Evolutionary conservation across 1,284 basidiomycete genomes (phyloP), one percentile per base, ranked within the genome.

Genomic region (Apiotrichum gracile): DNA sequence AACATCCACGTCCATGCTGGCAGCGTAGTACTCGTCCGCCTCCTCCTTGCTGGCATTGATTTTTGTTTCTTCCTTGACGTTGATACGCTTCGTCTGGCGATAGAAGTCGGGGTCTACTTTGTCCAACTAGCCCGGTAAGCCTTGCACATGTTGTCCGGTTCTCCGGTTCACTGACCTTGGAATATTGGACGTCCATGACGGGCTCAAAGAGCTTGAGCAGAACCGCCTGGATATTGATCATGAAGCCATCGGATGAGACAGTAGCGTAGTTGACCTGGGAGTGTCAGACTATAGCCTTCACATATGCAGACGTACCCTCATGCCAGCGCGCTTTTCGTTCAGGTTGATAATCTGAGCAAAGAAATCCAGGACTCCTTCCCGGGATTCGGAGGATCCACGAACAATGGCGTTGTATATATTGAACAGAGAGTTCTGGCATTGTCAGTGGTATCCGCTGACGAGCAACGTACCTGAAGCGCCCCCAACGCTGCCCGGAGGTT

Each of bases 181-280:
- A 84, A 66, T 86, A 94, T 51, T 82, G 83, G 0, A 88, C 84
- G 71, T 98, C 94, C 81, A 97, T 91, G 69, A 98, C 97, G 0
- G 96, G 96, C 62, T 92, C 90, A n/a, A 91, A 87, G 63, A 99
- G 89, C 21, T 85, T 83, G 39, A 93, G 78, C 24, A 97, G 75
- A 19, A 96, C 78, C 35, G 82, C 82, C 66, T 93, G 89, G 37
- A 94, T 65, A 65, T 97, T 98, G 57, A 90, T 82, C 86, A 97
- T 89, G 75, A 91, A 97, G 47, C 88, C 86, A 68, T 99, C 94
- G 0, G 85, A 86, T 0, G 92, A 85, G 5, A 98, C 93, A 0
- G 87, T 88, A 13, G 82, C 79, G 3, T 85, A 82, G 55, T 94
- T 87, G 33, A 97, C 88, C 82, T 88, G 51, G 5, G 52, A 52